A percentile compares a stretch with the other conserved stretches of the same genome.
phyloP scores from a whole-genome alignment of 73 alveolate species.

The Uronychia setigera region DNA sequence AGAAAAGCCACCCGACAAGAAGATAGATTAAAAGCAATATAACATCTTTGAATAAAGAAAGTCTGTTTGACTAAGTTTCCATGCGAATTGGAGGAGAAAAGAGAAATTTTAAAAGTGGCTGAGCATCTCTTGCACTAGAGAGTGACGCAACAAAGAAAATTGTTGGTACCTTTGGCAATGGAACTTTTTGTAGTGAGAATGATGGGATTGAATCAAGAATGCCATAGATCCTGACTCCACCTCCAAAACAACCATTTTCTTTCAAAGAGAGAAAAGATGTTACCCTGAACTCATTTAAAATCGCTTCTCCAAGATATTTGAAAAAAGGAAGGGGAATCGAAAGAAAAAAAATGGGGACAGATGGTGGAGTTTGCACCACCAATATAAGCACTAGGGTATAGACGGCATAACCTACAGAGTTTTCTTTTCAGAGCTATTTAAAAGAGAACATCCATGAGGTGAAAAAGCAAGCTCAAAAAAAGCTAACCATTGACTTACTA shows the following conservation, averaged over 20 bases:
- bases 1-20: no score
- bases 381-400: no score
- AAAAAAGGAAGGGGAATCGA: not conserved
- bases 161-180: not conserved
- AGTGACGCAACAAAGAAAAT: not conserved
- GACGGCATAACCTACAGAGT: not conserved
- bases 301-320: not conserved
- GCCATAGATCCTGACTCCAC: not conserved
- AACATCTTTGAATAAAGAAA: no score
- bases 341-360: not conserved
- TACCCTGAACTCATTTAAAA: not conserved
- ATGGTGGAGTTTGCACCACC: no score
- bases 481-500: not conserved
- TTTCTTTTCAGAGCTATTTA: not conserved
- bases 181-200: no score
- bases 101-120: no score
- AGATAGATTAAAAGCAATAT: no score
- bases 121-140: no score
- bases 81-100: no score
- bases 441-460: not conserved
- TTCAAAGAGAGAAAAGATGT: not conserved
- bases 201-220: not conserved
- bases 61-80: no score
- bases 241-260: not conserved
- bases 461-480: not conserved